Percentiles rank a stretch among this genome's conserved stretches.
Evolutionary conservation across 441 rosid genomes (phyloP).

Genomic region (Pelargonium myrrhifolium): DNA sequence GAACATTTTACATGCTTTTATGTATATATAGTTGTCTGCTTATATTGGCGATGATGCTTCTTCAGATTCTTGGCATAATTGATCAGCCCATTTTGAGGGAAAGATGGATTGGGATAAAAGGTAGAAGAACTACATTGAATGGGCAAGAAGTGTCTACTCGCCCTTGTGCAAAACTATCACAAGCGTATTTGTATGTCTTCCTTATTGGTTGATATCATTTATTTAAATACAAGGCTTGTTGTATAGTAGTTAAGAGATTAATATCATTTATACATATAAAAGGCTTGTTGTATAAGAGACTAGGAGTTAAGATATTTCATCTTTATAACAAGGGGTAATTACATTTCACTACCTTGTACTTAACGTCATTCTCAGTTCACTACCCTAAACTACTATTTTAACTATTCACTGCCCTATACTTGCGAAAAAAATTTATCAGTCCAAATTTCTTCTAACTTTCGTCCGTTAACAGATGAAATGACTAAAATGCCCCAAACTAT

Average conservation of each 20-base stretch:
- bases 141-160: slow-evolving; percentile 71
- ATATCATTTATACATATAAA: no score
- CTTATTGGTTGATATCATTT: slow-evolving; percentile 5
- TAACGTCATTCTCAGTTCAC: no score
- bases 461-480: no score
- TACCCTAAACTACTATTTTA: no score
- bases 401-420: no score
- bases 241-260: not conserved
- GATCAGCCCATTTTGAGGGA: slow-evolving; percentile 85
- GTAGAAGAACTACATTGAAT: slow-evolving; percentile 68
- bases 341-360: no score
- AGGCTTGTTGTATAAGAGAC: no score
- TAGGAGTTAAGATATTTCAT: no score
- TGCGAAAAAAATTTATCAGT: no score
- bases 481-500: no score
- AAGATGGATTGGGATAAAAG: slow-evolving; percentile 82
- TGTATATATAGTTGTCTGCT: not conserved
- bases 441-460: no score
- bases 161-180: slow-evolving; percentile 51
- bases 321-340: no score
- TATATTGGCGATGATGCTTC: slow-evolving; percentile 10
- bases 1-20: not conserved
- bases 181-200: slow-evolving; percentile 73
- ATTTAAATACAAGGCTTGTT: not conserved
- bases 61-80: slow-evolving; percentile 80